phyloP scores from a whole-genome alignment of 805 yeast species.

The Candida nitratophila region DNA sequence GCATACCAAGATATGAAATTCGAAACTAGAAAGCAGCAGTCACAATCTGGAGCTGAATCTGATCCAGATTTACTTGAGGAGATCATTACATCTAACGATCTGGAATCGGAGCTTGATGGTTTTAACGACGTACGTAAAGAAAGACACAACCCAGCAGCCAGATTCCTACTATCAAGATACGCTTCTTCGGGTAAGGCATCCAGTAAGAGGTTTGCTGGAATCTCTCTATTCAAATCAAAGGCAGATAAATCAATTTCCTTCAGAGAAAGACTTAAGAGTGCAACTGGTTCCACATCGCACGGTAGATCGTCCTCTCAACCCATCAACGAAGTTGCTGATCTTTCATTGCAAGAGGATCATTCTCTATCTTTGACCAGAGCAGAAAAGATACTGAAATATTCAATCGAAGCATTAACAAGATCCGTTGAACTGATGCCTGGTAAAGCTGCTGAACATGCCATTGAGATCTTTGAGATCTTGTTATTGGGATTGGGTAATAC shows the following conservation, averaged over 20 bases:
- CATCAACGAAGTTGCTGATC: neutral
- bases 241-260: constrained; percentile 36
- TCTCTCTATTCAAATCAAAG: constrained; percentile 45
- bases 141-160: neutral
- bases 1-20: constrained; percentile 32
- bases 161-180: constrained; percentile 1
- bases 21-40: constrained; percentile 18
- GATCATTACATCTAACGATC: neutral
- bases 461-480: constrained; percentile 61
- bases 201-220: constrained; percentile 20
- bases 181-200: neutral
- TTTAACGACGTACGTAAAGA: neutral
- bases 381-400: constrained; percentile 58
- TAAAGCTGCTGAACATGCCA: constrained; percentile 52
- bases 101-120: neutral
- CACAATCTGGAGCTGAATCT: neutral
- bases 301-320: neutral
- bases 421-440: constrained; percentile 65
- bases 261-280: constrained; percentile 16
- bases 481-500: constrained; percentile 65
- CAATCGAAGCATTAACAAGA: constrained; percentile 74
- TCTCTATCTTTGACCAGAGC: constrained; percentile 38
- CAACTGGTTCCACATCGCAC: constrained; percentile 1
- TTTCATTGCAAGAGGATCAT: constrained; percentile 1
- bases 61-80: neutral